Percentiles rank a stretch among this genome's conserved stretches.
These are phyloP conservation scores for Pythium diclinum DNA, from an alignment of 352 stramenopile species.

Conservation along the genomic window DNA sequence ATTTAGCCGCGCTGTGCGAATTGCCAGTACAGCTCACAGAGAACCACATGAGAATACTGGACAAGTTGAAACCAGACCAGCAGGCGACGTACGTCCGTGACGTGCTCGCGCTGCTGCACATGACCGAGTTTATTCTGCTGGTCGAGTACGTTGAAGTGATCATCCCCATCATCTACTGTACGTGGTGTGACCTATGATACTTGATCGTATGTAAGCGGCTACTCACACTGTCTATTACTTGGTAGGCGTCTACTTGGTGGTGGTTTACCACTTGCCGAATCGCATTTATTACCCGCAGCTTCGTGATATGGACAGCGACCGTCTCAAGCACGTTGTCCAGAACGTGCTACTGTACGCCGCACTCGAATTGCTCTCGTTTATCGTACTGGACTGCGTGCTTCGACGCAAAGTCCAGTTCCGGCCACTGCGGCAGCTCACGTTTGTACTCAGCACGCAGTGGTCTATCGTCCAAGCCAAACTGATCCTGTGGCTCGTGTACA, in stretches of 20 bases:
- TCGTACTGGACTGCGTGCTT: neutral
- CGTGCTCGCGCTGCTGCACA: neutral
- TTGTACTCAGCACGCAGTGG: conserved; percentile 6
- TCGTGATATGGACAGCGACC: neutral
- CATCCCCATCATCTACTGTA: conserved; percentile 1
- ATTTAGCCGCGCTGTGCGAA: neutral
- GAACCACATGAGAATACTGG: neutral
- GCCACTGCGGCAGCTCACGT: neutral
- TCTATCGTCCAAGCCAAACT: neutral
- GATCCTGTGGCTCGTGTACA: conserved; percentile 1
- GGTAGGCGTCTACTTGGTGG: neutral
- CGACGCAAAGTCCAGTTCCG: neutral
- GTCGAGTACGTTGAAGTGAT: conserved; percentile 6
- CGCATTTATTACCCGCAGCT: conserved; percentile 2
- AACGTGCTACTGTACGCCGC: neutral
- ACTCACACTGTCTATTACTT: no score
- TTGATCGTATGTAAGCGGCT: no score
- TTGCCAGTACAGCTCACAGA: neutral
- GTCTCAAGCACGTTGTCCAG: neutral
- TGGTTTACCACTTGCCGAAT: neutral
- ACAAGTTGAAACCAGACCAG: neutral
- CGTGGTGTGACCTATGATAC: neutral
- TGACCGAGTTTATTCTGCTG: neutral
- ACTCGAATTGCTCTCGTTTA: neutral
- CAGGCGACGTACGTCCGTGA: neutral